A percentile compares a stretch with the other conserved stretches of the same genome.
Evolutionary conservation across 1,284 basidiomycete species (phyloP).

Genomic region (Cryptococcus sp.): DNA sequence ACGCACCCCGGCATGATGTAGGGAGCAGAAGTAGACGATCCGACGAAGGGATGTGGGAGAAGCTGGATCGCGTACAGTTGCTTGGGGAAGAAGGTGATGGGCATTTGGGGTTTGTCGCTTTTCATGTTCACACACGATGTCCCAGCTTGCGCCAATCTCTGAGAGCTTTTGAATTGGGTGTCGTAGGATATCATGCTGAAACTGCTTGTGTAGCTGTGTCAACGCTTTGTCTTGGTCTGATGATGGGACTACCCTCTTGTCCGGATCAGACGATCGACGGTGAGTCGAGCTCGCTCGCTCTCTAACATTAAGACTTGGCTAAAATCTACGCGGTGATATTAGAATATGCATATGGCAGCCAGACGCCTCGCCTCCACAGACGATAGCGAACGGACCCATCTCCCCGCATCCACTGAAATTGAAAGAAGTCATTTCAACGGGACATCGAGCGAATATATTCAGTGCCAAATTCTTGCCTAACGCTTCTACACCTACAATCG

Average conservation of each 20-base stretch:
- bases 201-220: conserved; percentile 59
- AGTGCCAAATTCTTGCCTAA: conserved; percentile 77
- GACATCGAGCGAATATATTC: conserved; percentile 86
- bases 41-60: conserved; percentile 33
- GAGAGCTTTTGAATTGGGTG: too few species aligned
- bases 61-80: conserved; percentile 43
- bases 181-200: conserved; percentile 1
- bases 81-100: conserved; percentile 35
- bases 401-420: conserved; percentile 65
- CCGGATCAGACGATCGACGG: conserved; percentile 80
- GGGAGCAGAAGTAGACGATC: neutral
- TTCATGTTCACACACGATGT: neutral
- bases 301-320: too few species aligned
- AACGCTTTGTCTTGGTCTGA: conserved; percentile 82
- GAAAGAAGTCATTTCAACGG: conserved; percentile 66
- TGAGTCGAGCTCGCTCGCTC: conserved; percentile 56
- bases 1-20: conserved; percentile 17
- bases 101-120: conserved; percentile 37
- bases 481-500: conserved; percentile 46
- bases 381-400: conserved; percentile 1
- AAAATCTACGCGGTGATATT: conserved; percentile 16
- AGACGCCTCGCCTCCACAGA: conserved; percentile 24
- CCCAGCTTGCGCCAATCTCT: neutral
- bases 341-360: conserved; percentile 68
- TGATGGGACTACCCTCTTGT: conserved; percentile 71